phyloP scores from a whole-genome alignment of 805 yeast genomes.

The Candida nemodendra region DNA sequence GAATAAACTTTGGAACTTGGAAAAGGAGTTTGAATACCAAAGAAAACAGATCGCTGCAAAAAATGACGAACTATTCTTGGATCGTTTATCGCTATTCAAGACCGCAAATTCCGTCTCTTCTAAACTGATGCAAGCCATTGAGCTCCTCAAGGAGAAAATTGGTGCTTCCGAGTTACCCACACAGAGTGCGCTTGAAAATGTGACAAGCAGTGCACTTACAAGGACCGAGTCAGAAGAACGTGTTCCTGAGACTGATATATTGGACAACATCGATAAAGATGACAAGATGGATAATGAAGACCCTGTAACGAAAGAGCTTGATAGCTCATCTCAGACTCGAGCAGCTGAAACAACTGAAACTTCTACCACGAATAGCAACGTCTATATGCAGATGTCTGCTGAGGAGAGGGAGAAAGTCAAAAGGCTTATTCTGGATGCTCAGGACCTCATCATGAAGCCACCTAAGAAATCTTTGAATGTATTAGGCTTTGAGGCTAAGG shows the following conservation, averaged over 20 bases:
- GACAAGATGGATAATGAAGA: conserved; percentile 15
- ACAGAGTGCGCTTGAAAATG: too few species aligned
- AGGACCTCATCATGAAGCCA: conserved; percentile 28
- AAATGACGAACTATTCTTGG: conserved; percentile 66
- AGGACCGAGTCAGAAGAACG: conserved; percentile 2
- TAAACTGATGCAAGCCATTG: conserved; percentile 43
- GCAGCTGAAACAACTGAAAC: not conserved
- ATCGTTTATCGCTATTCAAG: conserved; percentile 64
- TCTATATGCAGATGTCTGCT: conserved; percentile 8
- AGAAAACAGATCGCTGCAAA: conserved; percentile 57
- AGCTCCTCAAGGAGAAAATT: conserved; percentile 18
- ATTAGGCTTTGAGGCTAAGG: conserved; percentile 27
- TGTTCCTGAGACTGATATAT: conserved; percentile 19
- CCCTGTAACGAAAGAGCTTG: conserved; percentile 11
- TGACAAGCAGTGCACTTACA: not conserved
- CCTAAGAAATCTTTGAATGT: conserved; percentile 34
- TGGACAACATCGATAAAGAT: conserved; percentile 15
- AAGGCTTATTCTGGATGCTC: conserved; percentile 28
- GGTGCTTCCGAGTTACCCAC: conserved; percentile 1
- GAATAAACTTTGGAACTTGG: conserved; percentile 56
- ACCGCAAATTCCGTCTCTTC: conserved; percentile 49
- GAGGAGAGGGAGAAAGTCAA: conserved; percentile 20
- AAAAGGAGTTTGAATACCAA: conserved; percentile 64
- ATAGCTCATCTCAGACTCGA: conserved; percentile 1
- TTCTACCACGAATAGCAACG: conserved; percentile 13